Evolutionary conservation across 805 yeast species (phyloP), one percentile per base, ranked within the genome.

Genomic region (Metschnikowia lunata): DNA sequence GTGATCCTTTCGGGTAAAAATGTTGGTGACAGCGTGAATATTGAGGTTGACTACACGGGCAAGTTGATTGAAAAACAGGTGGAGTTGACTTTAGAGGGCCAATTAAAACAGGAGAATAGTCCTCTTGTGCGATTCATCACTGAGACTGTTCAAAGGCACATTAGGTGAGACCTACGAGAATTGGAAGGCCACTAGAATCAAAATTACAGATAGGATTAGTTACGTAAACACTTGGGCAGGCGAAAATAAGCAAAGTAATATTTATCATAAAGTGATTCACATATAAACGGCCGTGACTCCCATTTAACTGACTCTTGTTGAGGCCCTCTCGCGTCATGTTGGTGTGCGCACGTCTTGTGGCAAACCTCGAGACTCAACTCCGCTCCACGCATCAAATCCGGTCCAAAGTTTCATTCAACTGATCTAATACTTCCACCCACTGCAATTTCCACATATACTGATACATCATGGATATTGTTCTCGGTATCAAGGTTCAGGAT

Each of bases 31-130:
- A 53, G 59, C 13, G 95, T 93, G 26, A 93, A 93, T 57, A 81
- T 93, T 39, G 99, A 93, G 66, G 99, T 93, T 29, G 99, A 93
- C 63, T 71, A 91, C 40, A 85, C 91, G 33, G 99, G 98, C 14
- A 93, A 93, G 67, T 74, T 89, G 47, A 80, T 91, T 45, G 97
- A 88, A 59, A 82, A 88, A 63, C 98, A 91, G 66, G 84, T 93
- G 42, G 76, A 74, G 46, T 45, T 74, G 31, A 73, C 76, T 50
- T 66, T 85, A 48, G 72, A 75, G 47, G 71, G 74, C 39, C 83
- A 85, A 58, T 71, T 79, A 13, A 58, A 60, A 11, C 73, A 76
- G 47, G 61, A 70, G 8, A 67, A 71, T 27, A 74, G 84, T 31
- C 66, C 76, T 1, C 65, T 87, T 49, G 74, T 64, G 37, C 66